phyloP scores from a whole-genome alignment of 208 protist species.

The Wallacemonas collosoma region DNA sequence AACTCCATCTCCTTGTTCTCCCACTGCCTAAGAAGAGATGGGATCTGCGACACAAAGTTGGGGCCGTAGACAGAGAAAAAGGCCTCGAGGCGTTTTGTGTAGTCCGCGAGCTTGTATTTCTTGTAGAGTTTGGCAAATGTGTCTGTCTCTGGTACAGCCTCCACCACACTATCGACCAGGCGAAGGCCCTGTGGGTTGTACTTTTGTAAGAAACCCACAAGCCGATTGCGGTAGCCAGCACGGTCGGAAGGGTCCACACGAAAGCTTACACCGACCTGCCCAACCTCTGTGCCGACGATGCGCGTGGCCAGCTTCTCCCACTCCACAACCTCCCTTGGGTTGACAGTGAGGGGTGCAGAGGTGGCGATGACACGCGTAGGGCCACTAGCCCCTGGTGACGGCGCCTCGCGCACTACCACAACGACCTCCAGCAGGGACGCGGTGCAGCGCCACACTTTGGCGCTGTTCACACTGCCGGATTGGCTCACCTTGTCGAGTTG shows the following conservation, averaged over 20 bases:
- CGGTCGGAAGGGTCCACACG: slow-evolving; percentile 58
- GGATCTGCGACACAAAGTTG: slow-evolving; percentile 42
- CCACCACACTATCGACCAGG: slow-evolving; percentile 61
- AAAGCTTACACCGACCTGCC: slow-evolving; percentile 74
- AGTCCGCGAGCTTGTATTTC: slow-evolving; percentile 69
- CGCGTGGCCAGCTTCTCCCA: slow-evolving; percentile 65
- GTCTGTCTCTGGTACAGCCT: slow-evolving; percentile 63
- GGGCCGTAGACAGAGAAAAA: slow-evolving; percentile 77
- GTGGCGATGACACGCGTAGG: slow-evolving; percentile 40
- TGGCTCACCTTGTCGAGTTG: slow-evolving; percentile 46
- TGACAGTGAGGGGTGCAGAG: slow-evolving; percentile 36
- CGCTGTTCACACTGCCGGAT: slow-evolving; percentile 19
- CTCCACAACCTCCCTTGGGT: slow-evolving; percentile 56
- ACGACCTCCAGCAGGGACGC: slow-evolving; percentile 39
- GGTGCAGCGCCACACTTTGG: slow-evolving; percentile 52
- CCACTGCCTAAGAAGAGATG: slow-evolving; percentile 63
- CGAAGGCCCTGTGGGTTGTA: slow-evolving; percentile 68
- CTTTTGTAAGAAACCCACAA: slow-evolving; percentile 54
- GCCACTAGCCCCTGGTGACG: not conserved
- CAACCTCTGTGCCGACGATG: slow-evolving; percentile 68
- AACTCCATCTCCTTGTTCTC: slow-evolving; percentile 76
- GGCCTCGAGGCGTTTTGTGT: slow-evolving; percentile 45
- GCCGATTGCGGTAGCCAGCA: slow-evolving; percentile 46
- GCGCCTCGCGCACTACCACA: slow-evolving; percentile 60
- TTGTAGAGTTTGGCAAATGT: slow-evolving; percentile 80